phyloP scores from a whole-genome alignment of 768 basidiomycete species.

The Gelatoporia subvermispora region DNA sequence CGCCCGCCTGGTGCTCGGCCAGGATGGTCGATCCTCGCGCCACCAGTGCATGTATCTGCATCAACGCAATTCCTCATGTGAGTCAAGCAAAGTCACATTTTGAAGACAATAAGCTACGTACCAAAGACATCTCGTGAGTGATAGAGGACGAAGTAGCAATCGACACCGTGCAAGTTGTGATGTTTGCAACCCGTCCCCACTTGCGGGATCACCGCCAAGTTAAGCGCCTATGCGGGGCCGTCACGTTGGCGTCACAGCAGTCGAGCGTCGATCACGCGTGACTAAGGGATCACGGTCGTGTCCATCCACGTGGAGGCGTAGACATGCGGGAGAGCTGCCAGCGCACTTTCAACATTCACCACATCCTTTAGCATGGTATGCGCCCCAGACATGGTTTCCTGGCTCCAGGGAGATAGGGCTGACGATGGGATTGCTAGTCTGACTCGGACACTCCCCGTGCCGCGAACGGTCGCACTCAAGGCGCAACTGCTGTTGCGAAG shows the following conservation, averaged over 20 bases:
- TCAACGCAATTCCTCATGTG: not conserved
- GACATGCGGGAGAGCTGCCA: slow-evolving; percentile 16
- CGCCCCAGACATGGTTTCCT: not conserved
- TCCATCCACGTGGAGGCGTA: slow-evolving; percentile 16
- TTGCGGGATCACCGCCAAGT: not conserved
- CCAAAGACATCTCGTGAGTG: slow-evolving; percentile 23
- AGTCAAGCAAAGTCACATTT: not conserved
- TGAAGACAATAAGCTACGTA: slow-evolving; percentile 6
- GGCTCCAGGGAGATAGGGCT: not conserved
- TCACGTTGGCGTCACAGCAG: slow-evolving; percentile 7
- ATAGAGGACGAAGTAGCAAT: not conserved
- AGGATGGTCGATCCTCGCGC: slow-evolving; percentile 74
- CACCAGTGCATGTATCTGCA: slow-evolving; percentile 79
- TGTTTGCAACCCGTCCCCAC: too few relatives aligned
- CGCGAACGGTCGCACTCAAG: slow-evolving; percentile 29
- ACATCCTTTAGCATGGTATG: slow-evolving; percentile 29
- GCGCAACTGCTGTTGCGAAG: slow-evolving; percentile 52
- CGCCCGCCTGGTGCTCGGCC: slow-evolving; percentile 80
- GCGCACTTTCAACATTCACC: slow-evolving; percentile 18
- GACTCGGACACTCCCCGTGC: slow-evolving; percentile 62
- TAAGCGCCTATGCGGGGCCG: slow-evolving; percentile 3
- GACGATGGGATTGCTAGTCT: slow-evolving; percentile 41
- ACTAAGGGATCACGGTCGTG: not conserved
- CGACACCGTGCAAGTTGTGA: not conserved
- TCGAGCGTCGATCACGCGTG: not conserved